Evolutionary conservation across 176 grass and related monocot species (phyloP), one percentile per base, ranked within the genome.

Genomic region (Urochloa ruziziensis): DNA sequence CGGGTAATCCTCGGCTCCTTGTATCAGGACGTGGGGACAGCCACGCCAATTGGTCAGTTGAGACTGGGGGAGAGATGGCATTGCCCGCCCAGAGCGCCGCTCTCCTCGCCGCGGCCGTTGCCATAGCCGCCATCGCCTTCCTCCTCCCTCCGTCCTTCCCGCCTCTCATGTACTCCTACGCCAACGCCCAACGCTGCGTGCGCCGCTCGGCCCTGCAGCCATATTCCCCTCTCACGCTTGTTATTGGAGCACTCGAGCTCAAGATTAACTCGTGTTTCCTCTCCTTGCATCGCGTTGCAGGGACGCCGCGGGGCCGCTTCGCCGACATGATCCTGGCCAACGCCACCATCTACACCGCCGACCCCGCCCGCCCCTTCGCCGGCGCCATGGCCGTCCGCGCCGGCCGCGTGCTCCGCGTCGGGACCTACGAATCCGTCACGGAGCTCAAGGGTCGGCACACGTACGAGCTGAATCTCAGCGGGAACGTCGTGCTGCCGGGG

Each of bases 321-420:
- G 91, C 96, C 23, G 96, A 99, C 67, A 64, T 96, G 87, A 86
- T 96, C 25, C 72, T 99, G 75, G 70, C 83, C 75, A 99, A 99
- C 71, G 96, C 91, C 60, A 99, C 96, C 29, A 99, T 99, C 83
- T 94, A 99, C 89, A 99, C 96, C 23, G 87, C 87, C 58, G 93
- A 99, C 88, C 73, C 85, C 10, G 69, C 83, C n/a, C 49, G 70
- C 53, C 93, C 96, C 64, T 99, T 99, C 75, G 91, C 91, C 40
- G 80, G 80, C 46, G 84, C 96, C 74, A 96, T 99, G 89, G 93
- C 93, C 62, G 42, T 99, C 68, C 88, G 89, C 42, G 77, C n/a
- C 28, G 93, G 96, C 56, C 89, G 83, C 63, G 78, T 99, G 81
- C 84, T 99, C 42, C 83, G 65, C 30, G 80, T 99, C 42, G 96